Conservation (phyloP, 257 asterid genomes). For the Haberlea rhodopensis region DNA sequence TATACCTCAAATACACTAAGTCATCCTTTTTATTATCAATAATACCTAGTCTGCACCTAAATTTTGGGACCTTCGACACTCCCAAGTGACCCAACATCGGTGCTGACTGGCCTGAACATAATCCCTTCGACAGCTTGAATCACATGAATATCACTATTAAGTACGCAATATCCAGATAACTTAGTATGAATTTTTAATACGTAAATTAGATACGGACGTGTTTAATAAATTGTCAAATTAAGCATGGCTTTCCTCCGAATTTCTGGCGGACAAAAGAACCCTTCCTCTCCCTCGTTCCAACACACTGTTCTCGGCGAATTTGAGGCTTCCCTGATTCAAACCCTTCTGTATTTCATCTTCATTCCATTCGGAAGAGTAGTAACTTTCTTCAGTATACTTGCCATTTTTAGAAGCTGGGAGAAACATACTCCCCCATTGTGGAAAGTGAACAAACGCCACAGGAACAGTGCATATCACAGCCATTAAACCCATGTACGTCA, state of each 20-base stretch:
- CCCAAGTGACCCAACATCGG: too few relatives aligned
- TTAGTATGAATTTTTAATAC: too few relatives aligned
- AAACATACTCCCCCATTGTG: slow-evolving; percentile 58
- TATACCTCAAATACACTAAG: too few relatives aligned
- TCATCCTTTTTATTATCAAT: too few relatives aligned
- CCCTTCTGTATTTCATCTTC: slow-evolving; percentile 41
- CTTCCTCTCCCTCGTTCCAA: slow-evolving; percentile 50
- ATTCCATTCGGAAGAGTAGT: slow-evolving; percentile 43
- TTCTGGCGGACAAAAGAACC: neutral
- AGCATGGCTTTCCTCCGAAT: neutral
- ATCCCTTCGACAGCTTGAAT: too few relatives aligned
- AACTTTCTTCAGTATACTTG: slow-evolving; percentile 30
- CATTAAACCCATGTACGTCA: slow-evolving; percentile 46
- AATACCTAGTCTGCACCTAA: too few relatives aligned
- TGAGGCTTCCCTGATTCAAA: slow-evolving; percentile 47
- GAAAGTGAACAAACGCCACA: slow-evolving; percentile 43
- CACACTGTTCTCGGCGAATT: slow-evolving; percentile 56
- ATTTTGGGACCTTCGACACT: too few relatives aligned
- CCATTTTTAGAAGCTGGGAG: slow-evolving; percentile 32
- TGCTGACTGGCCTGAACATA: too few relatives aligned
- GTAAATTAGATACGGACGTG: too few relatives aligned
- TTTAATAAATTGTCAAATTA: too few relatives aligned
- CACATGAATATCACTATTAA: too few relatives aligned
- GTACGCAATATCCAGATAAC: too few relatives aligned
- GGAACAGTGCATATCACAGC: slow-evolving; percentile 38